Conservation (phyloP, 2,329 filamentous ascomycete genomes). For the Allantophomopsis lycopodina region DNA sequence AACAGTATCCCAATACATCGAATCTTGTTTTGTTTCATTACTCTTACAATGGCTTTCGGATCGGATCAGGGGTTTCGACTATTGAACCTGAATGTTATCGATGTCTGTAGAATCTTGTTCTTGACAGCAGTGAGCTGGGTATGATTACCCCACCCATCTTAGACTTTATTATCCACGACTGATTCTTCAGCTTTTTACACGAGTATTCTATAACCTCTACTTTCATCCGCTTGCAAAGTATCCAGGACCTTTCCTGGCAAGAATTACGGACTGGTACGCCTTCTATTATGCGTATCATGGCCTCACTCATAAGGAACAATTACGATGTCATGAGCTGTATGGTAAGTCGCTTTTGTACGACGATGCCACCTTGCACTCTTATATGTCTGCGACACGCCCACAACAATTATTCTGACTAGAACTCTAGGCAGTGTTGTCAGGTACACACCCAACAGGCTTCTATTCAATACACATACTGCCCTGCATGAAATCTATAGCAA, state of each 20-base stretch:
- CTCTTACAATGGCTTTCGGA: too few species aligned
- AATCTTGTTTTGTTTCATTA: too few species aligned
- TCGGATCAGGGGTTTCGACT: too few species aligned
- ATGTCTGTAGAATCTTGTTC: too few species aligned
- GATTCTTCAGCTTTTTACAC: background rate
- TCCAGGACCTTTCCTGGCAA: constrained; percentile 16
- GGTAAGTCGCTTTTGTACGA: constrained; percentile 6
- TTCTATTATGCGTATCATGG: background rate
- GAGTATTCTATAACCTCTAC: constrained; percentile 35
- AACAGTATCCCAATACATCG: too few species aligned
- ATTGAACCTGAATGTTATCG: too few species aligned
- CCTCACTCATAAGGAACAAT: constrained; percentile 13
- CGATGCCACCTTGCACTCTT: background rate
- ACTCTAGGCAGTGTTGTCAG: constrained; percentile 11
- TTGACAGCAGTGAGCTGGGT: too few species aligned
- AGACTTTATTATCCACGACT: too few species aligned
- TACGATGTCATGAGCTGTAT: constrained; percentile 16
- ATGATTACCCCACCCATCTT: too few species aligned
- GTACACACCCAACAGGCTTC: constrained; percentile 11
- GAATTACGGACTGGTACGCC: constrained; percentile 7
- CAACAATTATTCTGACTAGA: background rate
- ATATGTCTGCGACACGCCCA: constrained; percentile 5
- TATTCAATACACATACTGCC: constrained; percentile 8
- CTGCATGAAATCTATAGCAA: constrained; percentile 4
- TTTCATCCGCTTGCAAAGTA: constrained; percentile 18